Base-by-base conservation (phyloP, 2,329 filamentous ascomycete species). In the Xylaria sp. region DNA sequence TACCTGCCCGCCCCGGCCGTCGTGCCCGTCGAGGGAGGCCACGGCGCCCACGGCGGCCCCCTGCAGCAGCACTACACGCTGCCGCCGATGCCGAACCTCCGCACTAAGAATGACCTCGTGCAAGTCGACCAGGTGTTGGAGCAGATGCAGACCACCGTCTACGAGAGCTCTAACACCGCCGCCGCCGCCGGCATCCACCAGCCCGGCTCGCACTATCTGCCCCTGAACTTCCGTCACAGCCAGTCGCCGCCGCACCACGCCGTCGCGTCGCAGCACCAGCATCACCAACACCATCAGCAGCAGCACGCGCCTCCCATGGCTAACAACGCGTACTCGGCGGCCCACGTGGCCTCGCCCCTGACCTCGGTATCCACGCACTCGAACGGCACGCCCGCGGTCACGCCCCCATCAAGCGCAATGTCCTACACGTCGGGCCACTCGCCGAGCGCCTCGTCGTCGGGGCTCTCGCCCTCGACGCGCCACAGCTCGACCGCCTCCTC, bases 61-160 rank as follows among this genome's bases (percentile, higher is more conserved):
- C 81, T 88, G 63, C 82, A 88, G 39, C 86, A 91, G 71, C 90
- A 92, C 67, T 96, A 97, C 76, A 91, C 91, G 59, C 81, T 97
- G 54, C 91, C 94, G 49, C 86, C 92, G 8, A 91, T 96, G 78
- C 86, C 87, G 44, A 95, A 92, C 66, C 82, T 95, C 51, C 87
- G 93, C 68, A 97, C 92, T 44, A 96, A 97, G 82, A 92, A 86
- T 71, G 94, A 99, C 71, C 80, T 99, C 40, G 79, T 96, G 71
- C 92, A 96, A 71, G 92, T 97, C 67, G 94, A 97, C 72, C 89
- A 92, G 69, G 90, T 97, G 72, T 84, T 99, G 50, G 92, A 96
- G 75, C 91, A 97, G 75, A 93, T 97, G 81, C 92, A 97, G 75
- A 87, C 89, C 61, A 97, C 93, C 42, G 91, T 97, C 44, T 97